Conservation (phyloP, 192 early-diverging fungal species). For the Bifiguratus adelaidae region DNA sequence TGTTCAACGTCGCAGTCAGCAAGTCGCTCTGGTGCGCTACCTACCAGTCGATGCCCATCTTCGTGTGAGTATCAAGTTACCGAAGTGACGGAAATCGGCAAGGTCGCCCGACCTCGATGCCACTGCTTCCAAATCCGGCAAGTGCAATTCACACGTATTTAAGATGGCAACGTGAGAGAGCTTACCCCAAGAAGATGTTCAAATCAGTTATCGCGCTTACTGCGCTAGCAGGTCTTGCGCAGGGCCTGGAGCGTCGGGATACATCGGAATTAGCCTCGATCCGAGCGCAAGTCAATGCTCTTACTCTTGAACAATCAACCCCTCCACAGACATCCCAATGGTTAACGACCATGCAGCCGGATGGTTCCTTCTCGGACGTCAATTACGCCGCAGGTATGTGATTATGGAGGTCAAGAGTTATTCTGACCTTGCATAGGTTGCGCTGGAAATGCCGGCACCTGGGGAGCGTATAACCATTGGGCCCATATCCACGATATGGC, state of each 20-base stretch:
- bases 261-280: not conserved
- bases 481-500: constrained; percentile 2
- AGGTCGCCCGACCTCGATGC: no score
- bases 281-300: not conserved
- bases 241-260: not conserved
- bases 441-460: not conserved
- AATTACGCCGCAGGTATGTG: constrained; percentile 1
- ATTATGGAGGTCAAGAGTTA: not conserved
- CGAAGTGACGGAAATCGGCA: no score
- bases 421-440: not conserved
- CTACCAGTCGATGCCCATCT: no score
- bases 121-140: no score
- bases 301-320: not conserved
- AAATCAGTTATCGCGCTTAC: no score
- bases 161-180: no score
- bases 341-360: not conserved
- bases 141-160: no score
- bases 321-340: not conserved
- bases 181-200: no score
- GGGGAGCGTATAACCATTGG: constrained; percentile 1
- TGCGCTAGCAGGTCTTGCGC: not conserved
- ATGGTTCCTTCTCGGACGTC: constrained; percentile 3
- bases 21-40: no score
- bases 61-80: no score
- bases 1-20: no score